Evolutionary conservation across 2,329 filamentous ascomycete species (phyloP), one percentile per base, ranked within the genome.

Genomic region (Thielaviopsis musarum): DNA sequence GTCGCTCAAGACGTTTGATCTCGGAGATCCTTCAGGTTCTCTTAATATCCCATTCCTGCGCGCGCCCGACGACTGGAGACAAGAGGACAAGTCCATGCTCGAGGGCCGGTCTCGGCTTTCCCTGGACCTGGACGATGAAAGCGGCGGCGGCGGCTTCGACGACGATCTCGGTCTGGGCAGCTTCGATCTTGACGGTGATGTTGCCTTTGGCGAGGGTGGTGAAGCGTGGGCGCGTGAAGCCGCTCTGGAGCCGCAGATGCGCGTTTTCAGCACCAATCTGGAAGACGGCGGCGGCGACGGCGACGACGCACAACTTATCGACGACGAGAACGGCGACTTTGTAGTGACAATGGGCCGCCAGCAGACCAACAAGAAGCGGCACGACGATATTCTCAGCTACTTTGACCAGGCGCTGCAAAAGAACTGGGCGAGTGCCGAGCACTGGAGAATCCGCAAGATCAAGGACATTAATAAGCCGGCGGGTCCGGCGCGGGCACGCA

Each of bases 381-480:
- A 96, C 68, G 89, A 97, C 65, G 91, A 95, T 66, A 95, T 98
- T 61, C 78, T 98, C n/a, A 87, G 88, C 67, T 98, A 97, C 73
- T 98, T 98, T 68, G 93, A 98, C 70, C 89, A 95, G 67, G 91
- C 91, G 2, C 74, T 97, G 52, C 88, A 93, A 69, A 97, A 95
- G 78, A 96, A 96, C 67, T 98, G 93, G 91, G 85, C 87, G 5
- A 94, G 90, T 55, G 91, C 93, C n/a, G 93, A 97, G 70, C 93
- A 98, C 71, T 98, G 93, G 93, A 85, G 91, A 65, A 97, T 98
- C 68, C 81, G 88, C 63, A 89, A 90, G 68, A 93, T 98, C 70
- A 97, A 97, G 67, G 82, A 85, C 64, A 73, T 77, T 67, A 79
- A 76, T 66, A 90, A 91, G 70, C 77, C 82, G 7, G 74, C 79